Evolutionary conservation across 306 rosid species (phyloP).

Genomic region (Sphenostylis stenocarpa): DNA sequence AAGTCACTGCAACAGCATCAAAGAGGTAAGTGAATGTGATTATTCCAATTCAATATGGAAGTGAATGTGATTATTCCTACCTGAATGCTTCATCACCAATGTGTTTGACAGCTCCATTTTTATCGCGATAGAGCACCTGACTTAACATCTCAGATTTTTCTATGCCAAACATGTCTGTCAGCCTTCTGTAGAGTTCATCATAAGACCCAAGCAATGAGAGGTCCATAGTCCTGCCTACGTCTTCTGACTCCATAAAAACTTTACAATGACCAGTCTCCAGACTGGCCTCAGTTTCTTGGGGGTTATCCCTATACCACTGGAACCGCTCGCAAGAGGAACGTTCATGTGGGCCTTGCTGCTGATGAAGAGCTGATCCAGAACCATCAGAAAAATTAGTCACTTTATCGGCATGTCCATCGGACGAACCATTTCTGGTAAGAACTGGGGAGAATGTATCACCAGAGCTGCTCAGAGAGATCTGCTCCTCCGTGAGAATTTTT

Average conservation of each 20-base stretch:
- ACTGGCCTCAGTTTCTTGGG: slow-evolving; percentile 50
- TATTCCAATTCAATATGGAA: slow-evolving; percentile 5
- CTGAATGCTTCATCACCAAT: slow-evolving; percentile 82
- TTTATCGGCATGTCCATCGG: slow-evolving; percentile 69
- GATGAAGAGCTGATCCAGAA: slow-evolving; percentile 61
- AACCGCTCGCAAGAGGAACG: slow-evolving; percentile 57
- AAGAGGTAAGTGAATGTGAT: no score
- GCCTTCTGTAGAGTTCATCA: slow-evolving; percentile 57
- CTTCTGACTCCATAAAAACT: slow-evolving; percentile 72
- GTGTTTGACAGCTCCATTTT: slow-evolving; percentile 63
- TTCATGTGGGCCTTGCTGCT: slow-evolving; percentile 45
- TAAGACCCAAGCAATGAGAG: slow-evolving; percentile 66
- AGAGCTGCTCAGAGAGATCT: slow-evolving; percentile 70
- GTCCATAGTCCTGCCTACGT: slow-evolving; percentile 75
- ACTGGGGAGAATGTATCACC: slow-evolving; percentile 67
- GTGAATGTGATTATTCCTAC: slow-evolving; percentile 28
- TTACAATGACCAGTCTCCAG: slow-evolving; percentile 75
- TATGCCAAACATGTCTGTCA: slow-evolving; percentile 75
- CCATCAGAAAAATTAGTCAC: slow-evolving; percentile 47
- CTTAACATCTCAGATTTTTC: slow-evolving; percentile 61
- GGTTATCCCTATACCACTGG: slow-evolving; percentile 53
- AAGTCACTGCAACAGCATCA: slow-evolving; percentile 65
- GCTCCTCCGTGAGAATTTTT: slow-evolving; percentile 72
- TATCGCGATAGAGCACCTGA: slow-evolving; percentile 65
- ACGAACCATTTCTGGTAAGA: slow-evolving; percentile 57